A percentile compares a stretch with the other conserved stretches of the same genome.
Evolutionary conservation across 345 rosid species (phyloP).

Genomic region (Eucalyptus microcorys): DNA sequence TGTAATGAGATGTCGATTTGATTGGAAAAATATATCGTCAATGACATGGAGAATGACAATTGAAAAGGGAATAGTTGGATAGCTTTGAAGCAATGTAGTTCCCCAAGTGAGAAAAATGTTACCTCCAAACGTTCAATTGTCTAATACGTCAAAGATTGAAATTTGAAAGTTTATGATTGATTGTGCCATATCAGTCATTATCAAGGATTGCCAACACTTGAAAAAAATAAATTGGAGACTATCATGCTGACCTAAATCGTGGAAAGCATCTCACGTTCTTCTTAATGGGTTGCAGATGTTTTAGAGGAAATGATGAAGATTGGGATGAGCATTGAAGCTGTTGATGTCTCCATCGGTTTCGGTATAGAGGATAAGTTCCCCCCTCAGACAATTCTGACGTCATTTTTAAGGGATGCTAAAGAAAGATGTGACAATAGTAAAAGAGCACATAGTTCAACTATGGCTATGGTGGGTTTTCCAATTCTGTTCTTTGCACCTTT

Average conservation of each 20-base stretch:
- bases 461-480: conserved; percentile 16
- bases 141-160: not conserved
- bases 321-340: conserved; percentile 47
- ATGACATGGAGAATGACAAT: not conserved
- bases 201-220: not conserved
- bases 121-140: not conserved
- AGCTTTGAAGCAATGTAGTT: not conserved
- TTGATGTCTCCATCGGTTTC: conserved; percentile 41
- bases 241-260: not conserved
- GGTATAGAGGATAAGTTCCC: conserved; percentile 49
- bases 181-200: not conserved
- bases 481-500: not conserved
- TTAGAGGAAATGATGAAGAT: conserved; percentile 36
- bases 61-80: not conserved
- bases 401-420: conserved; percentile 32
- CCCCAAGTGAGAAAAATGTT: not conserved
- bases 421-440: conserved; percentile 31
- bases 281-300: conserved; percentile 24
- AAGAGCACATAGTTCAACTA: conserved; percentile 11
- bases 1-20: not conserved
- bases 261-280: not conserved
- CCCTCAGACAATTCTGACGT: conserved; percentile 31
- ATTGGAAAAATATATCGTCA: not conserved
- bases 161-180: not conserved
- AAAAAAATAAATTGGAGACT: not conserved